Percentiles rank a stretch among this genome's conserved stretches.
These are phyloP conservation scores for Ascodesmis nigricans DNA, from an alignment of 495 filamentous ascomycete genomes.

Conservation along the genomic window DNA sequence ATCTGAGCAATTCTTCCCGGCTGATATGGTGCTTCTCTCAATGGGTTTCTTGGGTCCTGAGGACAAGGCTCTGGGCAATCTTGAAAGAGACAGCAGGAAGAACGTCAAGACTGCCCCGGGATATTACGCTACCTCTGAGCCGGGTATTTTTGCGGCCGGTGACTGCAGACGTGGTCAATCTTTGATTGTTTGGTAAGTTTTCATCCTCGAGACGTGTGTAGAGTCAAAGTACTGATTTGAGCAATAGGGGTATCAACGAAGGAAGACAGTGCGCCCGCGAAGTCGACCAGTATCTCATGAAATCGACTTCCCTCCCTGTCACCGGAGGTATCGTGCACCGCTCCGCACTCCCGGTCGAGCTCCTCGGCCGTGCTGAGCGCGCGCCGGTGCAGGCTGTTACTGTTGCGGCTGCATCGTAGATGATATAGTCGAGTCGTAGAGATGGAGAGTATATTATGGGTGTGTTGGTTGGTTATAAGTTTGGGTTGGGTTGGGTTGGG, in stretches of 20 bases:
- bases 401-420: slow-evolving; percentile 12
- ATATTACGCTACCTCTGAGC: slow-evolving; percentile 68
- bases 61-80: slow-evolving; percentile 64
- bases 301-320: slow-evolving; percentile 62
- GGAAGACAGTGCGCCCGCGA: slow-evolving; percentile 85
- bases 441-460: too few species aligned
- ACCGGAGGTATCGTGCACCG: slow-evolving; percentile 75
- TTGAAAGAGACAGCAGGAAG: slow-evolving; percentile 85
- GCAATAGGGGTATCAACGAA: slow-evolving; percentile 88
- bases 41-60: slow-evolving; percentile 99
- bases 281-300: slow-evolving; percentile 73
- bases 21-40: slow-evolving; percentile 84
- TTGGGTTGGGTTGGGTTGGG: too few species aligned
- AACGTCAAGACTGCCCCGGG: slow-evolving; percentile 93
- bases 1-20: slow-evolving; percentile 90
- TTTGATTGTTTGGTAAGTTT: slow-evolving; percentile 83
- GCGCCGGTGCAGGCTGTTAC: slow-evolving; percentile 18
- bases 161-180: slow-evolving; percentile 94
- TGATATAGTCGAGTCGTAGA: too few species aligned
- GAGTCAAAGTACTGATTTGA: slow-evolving; percentile 9
- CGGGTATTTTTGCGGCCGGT: slow-evolving; percentile 84
- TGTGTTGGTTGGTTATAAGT: too few species aligned
- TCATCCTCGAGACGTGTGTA: background rate
- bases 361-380: slow-evolving; percentile 19
- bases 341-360: slow-evolving; percentile 13